phyloP scores from a whole-genome alignment of 2,329 filamentous ascomycete genomes.

The Grosmannia huntii region DNA sequence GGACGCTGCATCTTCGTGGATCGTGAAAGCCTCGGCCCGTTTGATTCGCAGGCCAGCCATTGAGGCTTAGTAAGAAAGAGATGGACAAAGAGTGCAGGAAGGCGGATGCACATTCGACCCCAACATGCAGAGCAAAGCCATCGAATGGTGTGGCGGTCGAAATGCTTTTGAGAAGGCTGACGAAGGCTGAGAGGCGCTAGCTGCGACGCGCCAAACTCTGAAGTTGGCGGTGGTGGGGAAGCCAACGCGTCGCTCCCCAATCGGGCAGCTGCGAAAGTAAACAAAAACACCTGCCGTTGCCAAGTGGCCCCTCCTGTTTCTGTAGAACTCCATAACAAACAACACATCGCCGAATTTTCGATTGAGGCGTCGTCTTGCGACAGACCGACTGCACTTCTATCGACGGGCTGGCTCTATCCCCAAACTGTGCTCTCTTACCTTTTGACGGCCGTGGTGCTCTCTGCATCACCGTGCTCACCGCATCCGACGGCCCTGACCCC shows the following conservation, averaged over 20 bases:
- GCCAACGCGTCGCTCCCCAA: conserved; percentile 6
- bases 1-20: conserved; percentile 34
- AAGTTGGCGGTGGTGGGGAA: background rate
- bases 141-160: background rate
- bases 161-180: background rate
- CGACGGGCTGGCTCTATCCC: background rate
- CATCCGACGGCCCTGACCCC: background rate
- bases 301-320: background rate
- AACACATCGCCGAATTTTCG: background rate
- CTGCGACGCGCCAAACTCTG: background rate
- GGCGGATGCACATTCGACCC: background rate
- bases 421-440: background rate
- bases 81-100: background rate
- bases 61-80: background rate
- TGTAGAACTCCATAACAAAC: background rate
- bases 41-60: conserved; percentile 15
- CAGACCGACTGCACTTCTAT: background rate
- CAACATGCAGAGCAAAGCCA: background rate
- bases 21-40: conserved; percentile 29
- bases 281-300: conserved; percentile 23
- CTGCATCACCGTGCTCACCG: background rate
- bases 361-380: background rate
- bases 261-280: conserved; percentile 15
- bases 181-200: conserved; percentile 1
- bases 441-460: background rate